These are phyloP conservation scores for Fusarium mexicanum DNA, from an alignment of 2,329 filamentous ascomycete species.

Conservation along the genomic window DNA sequence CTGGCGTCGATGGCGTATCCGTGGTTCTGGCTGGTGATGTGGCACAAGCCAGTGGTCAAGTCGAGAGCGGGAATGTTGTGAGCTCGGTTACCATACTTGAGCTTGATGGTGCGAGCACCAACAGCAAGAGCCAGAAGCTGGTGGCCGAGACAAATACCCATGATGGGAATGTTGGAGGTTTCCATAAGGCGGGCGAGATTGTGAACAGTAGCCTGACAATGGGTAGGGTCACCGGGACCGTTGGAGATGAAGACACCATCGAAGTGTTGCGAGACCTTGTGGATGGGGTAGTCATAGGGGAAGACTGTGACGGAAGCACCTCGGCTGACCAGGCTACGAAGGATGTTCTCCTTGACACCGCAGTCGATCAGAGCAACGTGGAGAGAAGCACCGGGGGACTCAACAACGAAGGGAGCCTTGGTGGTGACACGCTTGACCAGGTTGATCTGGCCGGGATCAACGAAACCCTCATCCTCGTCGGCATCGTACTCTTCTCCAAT, in stretches of 20 bases:
- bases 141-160: constrained; percentile 98
- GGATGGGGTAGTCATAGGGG: constrained; percentile 96
- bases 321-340: constrained; percentile 90
- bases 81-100: constrained; percentile 98
- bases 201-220: constrained; percentile 94
- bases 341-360: constrained; percentile 99
- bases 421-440: constrained; percentile 95
- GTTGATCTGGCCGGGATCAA: constrained; percentile 97
- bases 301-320: constrained; percentile 94
- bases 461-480: constrained; percentile 94
- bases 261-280: constrained; percentile 97
- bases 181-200: constrained; percentile 92
- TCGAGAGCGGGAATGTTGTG: constrained; percentile 98
- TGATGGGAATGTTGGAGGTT: constrained; percentile 87
- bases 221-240: constrained; percentile 96
- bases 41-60: constrained; percentile 94
- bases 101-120: constrained; percentile 91
- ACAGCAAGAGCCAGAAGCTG: constrained; percentile 92
- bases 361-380: constrained; percentile 97
- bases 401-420: constrained; percentile 96
- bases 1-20: constrained; percentile 92
- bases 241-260: constrained; percentile 99
- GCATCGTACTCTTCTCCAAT: constrained; percentile 98
- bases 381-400: constrained; percentile 81
- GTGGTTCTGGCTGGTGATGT: constrained; percentile 99